phyloP scores from a whole-genome alignment of 495 filamentous ascomycete species.

The Trichoderma orchidacearum region DNA sequence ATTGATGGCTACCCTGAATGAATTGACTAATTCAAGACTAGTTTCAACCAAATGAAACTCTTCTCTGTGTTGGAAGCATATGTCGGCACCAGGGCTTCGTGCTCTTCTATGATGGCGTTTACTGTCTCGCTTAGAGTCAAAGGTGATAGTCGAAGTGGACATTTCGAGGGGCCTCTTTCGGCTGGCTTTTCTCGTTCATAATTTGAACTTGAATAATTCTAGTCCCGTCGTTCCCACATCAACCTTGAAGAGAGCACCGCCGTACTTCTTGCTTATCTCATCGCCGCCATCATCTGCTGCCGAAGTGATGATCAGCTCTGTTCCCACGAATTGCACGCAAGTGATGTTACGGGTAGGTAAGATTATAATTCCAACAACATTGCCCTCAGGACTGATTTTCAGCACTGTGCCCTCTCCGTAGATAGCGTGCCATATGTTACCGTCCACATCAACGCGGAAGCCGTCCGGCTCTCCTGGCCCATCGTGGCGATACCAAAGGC shows the following conservation, averaged over 20 bases:
- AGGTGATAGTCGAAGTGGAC: no score
- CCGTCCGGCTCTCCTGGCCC: constrained; percentile 58
- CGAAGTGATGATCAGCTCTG: constrained; percentile 62
- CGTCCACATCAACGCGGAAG: constrained; percentile 57
- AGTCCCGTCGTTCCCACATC: constrained; percentile 52
- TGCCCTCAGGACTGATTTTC: constrained; percentile 48
- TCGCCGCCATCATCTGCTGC: constrained; percentile 46
- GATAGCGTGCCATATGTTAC: constrained; percentile 65
- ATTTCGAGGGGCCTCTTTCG: neutral
- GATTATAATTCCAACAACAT: constrained; percentile 50
- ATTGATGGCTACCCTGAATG: no score
- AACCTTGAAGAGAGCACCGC: constrained; percentile 53
- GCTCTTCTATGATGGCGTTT: no score
- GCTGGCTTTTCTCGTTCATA: constrained; percentile 8
- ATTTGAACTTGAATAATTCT: constrained; percentile 41
- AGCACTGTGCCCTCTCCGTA: constrained; percentile 58
- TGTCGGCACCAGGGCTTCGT: no score
- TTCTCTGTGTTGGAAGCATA: no score
- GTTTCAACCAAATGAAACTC: no score
- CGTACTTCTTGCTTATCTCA: constrained; percentile 43
- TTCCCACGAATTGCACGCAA: constrained; percentile 60
- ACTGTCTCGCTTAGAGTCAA: no score
- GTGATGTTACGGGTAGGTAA: constrained; percentile 58
- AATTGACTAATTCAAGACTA: no score
- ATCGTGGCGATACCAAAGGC: constrained; percentile 51